Evolutionary conservation across 768 basidiomycete genomes (phyloP).

Genomic region (Epithele typhae): DNA sequence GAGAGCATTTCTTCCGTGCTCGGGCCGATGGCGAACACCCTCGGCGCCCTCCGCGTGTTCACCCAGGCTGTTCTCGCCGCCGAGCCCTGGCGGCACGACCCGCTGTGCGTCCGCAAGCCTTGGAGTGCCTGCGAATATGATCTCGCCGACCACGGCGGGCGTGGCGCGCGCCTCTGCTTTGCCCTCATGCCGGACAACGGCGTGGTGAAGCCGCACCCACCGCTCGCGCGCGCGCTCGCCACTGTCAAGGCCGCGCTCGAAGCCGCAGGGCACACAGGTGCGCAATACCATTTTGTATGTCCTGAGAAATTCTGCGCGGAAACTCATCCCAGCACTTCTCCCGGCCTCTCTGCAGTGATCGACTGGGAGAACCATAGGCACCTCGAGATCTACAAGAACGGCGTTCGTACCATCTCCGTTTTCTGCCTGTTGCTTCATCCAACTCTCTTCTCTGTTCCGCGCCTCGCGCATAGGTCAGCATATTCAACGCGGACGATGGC

Average conservation of each 20-base stretch:
- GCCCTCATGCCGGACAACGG: constrained; percentile 69
- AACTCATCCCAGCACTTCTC: background rate
- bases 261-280: constrained; percentile 63
- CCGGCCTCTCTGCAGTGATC: constrained; percentile 42
- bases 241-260: constrained; percentile 51
- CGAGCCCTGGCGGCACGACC: constrained; percentile 55
- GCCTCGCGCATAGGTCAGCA: constrained; percentile 25
- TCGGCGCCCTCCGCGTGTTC: constrained; percentile 63
- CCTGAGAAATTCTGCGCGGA: no score
- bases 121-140: constrained; percentile 44
- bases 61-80: constrained; percentile 54
- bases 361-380: constrained; percentile 64
- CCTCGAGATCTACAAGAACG: constrained; percentile 35
- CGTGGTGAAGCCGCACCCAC: constrained; percentile 56
- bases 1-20: constrained; percentile 69
- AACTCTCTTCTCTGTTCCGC: background rate
- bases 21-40: constrained; percentile 60
- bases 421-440: background rate
- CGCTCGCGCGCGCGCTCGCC: constrained; percentile 56
- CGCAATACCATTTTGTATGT: no score
- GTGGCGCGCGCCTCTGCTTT: constrained; percentile 41
- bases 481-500: constrained; percentile 38
- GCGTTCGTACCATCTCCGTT: constrained; percentile 11
- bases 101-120: constrained; percentile 42
- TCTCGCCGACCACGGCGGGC: constrained; percentile 41